Evolutionary conservation across 306 rosid genomes (phyloP), one percentile per base, ranked within the genome.

Genomic region (Arachis hypogaea): DNA sequence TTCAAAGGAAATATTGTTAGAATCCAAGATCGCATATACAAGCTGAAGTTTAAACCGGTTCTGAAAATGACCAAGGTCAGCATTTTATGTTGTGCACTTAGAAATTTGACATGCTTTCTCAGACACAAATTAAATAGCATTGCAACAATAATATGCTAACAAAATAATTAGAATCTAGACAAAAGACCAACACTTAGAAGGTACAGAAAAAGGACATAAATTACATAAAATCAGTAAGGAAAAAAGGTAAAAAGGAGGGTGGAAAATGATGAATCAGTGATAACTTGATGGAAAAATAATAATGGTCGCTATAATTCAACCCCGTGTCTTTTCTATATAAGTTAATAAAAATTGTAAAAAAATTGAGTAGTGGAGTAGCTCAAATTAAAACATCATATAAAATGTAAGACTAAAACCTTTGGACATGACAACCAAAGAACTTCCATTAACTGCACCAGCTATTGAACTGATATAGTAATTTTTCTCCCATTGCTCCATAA

Each of bases 401-500:
- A n/a, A 46, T 45, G 56, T 8, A 56, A 12, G 59, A 28, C 71
- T 52, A 63, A 78, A 44, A 92, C 98, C 98, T 92, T 92, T 92
- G 71, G 98, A 92, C 98, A 92, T 92, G 58, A 92, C 98, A 77
- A 92, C 98, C 85, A 92, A 85, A 77, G 96, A 92, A 81, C 98
- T 90, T 46, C 98, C 98, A 72, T 90, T 92, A 59, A 80, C 65
- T 36, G 92, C 94, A 72, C 98, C 98, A 69, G 96, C 98, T 11
- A 92, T 92, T 22, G 98, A 88, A 85, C 98, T 92, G 71, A 92
- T 92, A 50, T 92, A 92, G 75, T 80, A 92, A 78, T 90, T 92
- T 82, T 92, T 92, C 78, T 92, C 98, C 98, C 98, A 92, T 55
- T 92, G 98, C 55, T 92, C 98, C 96, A 90, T 90, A 69, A 92